Conservation (phyloP, 2,329 filamentous ascomycete genomes). For the Oidium heveae region DNA sequence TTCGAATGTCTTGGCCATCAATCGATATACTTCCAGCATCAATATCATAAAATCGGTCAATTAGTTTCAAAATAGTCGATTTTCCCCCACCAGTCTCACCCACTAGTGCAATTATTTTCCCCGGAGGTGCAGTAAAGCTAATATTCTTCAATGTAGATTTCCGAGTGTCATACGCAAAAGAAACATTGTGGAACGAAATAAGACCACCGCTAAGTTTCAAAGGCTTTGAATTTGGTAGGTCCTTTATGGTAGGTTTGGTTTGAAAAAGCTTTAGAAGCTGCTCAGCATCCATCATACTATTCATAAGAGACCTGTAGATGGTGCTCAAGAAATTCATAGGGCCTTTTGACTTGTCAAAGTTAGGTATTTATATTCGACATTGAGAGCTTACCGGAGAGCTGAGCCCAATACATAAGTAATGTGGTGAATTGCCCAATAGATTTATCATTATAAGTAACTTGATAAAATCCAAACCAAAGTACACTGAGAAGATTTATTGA, state of each 20-base stretch:
- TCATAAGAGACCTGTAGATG: constrained; percentile 89
- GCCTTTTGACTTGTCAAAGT: constrained; percentile 24
- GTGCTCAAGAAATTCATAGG: constrained; percentile 77
- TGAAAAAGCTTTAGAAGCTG: constrained; percentile 89
- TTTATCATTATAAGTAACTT: constrained; percentile 41
- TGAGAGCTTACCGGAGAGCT: constrained; percentile 23
- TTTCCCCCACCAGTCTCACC: constrained; percentile 94
- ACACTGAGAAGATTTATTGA: constrained; percentile 49
- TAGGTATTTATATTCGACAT: background rate
- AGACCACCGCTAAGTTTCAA: constrained; percentile 50
- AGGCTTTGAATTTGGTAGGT: constrained; percentile 37
- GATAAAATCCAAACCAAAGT: constrained; percentile 50
- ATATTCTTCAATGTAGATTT: constrained; percentile 67
- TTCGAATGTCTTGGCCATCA: constrained; percentile 62
- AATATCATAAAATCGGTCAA: constrained; percentile 91
- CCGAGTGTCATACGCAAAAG: constrained; percentile 71
- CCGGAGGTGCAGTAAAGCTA: constrained; percentile 63
- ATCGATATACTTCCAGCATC: constrained; percentile 57
- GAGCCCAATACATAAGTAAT: constrained; percentile 52
- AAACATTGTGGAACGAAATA: constrained; percentile 68
- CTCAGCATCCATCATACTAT: constrained; percentile 92
- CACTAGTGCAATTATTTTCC: constrained; percentile 85
- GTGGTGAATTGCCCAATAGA: constrained; percentile 46
- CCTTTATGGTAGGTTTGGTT: constrained; percentile 75
- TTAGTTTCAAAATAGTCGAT: constrained; percentile 80